phyloP scores from a whole-genome alignment of 2,329 filamentous ascomycete genomes.

The Pseudocercospora ulei region DNA sequence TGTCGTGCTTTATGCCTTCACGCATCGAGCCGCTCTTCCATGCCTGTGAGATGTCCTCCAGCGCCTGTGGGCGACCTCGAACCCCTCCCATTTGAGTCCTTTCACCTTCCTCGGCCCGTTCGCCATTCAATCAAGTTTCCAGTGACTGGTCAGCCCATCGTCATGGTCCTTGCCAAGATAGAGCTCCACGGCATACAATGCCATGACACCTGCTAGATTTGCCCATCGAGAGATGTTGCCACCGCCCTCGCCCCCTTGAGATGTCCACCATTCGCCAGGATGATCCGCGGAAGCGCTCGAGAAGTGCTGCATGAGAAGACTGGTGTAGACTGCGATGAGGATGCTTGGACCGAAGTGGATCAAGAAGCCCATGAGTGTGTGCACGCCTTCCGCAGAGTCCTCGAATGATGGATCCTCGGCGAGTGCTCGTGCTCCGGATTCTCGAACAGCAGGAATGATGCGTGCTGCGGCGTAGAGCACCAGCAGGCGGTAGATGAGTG shows the following conservation, averaged over 20 bases:
- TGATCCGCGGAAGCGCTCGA: slow-evolving; percentile 56
- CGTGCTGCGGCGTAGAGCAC: slow-evolving; percentile 92
- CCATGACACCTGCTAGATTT: slow-evolving; percentile 82
- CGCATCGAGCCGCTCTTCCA: no score
- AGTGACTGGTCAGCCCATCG: slow-evolving; percentile 67
- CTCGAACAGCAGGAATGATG: slow-evolving; percentile 87
- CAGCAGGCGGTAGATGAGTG: slow-evolving; percentile 81
- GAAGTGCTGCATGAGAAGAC: slow-evolving; percentile 89
- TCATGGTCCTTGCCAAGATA: slow-evolving; percentile 76
- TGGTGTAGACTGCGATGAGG: slow-evolving; percentile 91
- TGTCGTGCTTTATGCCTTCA: no score
- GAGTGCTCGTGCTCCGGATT: slow-evolving; percentile 71
- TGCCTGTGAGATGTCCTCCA: no score
- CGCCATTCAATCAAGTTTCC: slow-evolving; percentile 51
- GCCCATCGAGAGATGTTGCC: slow-evolving; percentile 90
- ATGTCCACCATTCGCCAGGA: slow-evolving; percentile 66
- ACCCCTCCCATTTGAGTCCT: no score
- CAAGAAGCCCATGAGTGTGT: slow-evolving; percentile 67
- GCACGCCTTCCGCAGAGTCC: slow-evolving; percentile 55
- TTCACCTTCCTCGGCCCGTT: not conserved
- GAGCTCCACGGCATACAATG: slow-evolving; percentile 78
- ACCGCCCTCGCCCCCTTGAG: slow-evolving; percentile 69
- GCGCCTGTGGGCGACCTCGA: no score
- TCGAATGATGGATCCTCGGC: slow-evolving; percentile 78
- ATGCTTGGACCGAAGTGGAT: slow-evolving; percentile 94